A percentile compares a stretch with the other conserved stretches of the same genome.
Conservation (phyloP, 2,329 filamentous ascomycete genomes). For the Diaporthe helianthi region DNA sequence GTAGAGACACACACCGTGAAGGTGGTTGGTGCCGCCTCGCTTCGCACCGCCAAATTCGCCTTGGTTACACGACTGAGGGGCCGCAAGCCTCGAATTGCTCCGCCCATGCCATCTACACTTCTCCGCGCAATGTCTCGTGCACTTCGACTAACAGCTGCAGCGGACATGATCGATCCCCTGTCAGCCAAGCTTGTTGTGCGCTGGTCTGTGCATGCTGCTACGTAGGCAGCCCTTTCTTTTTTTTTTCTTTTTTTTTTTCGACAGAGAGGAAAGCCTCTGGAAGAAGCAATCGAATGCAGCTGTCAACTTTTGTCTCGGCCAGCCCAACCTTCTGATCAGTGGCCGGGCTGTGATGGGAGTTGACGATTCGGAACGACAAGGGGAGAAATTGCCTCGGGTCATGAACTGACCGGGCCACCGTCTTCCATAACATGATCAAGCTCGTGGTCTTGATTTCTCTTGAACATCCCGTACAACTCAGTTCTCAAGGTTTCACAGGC, state of each 20-base stretch:
- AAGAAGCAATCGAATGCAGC: constrained; percentile 23
- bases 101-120: constrained; percentile 3
- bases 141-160: constrained; percentile 19
- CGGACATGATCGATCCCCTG: constrained; percentile 28
- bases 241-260: background rate
- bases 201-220: constrained; percentile 13
- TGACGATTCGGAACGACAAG: background rate
- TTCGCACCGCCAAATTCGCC: constrained; percentile 8
- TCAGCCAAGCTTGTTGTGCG: constrained; percentile 13
- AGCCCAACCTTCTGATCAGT: background rate
- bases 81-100: constrained; percentile 23
- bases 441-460: constrained; percentile 2
- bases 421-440: background rate
- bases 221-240: background rate
- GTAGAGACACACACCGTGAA: background rate
- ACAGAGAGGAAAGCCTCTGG: background rate
- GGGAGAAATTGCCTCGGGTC: background rate
- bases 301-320: constrained; percentile 4
- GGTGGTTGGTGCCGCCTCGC: constrained; percentile 17
- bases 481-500: constrained; percentile 11
- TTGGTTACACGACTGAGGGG: constrained; percentile 34
- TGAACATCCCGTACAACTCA: background rate
- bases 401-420: background rate
- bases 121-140: constrained; percentile 15
- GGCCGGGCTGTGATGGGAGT: too few species aligned